These are phyloP conservation scores for Silene conica DNA, from an alignment of 148 eudicot genomes.

Conservation along the genomic window DNA sequence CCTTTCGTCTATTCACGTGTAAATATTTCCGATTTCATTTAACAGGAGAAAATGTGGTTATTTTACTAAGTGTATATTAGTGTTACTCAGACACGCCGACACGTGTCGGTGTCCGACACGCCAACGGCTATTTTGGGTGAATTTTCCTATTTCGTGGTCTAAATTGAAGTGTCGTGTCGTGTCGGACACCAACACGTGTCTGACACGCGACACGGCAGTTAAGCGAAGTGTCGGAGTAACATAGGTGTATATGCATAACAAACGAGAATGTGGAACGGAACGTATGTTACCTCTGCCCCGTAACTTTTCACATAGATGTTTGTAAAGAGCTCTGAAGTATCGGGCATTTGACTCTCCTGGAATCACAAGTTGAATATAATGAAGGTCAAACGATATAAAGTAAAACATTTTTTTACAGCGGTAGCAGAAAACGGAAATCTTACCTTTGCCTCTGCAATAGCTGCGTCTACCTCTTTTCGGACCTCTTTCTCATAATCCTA, in stretches of 20 bases:
- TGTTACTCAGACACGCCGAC: no score
- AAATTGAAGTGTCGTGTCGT: no score
- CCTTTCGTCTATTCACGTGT: neutral
- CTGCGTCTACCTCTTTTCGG: conserved; percentile 51
- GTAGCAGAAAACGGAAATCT: neutral
- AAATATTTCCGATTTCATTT: neutral
- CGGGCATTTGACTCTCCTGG: conserved; percentile 96
- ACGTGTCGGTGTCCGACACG: no score
- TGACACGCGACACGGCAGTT: no score
- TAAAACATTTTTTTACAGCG: no score
- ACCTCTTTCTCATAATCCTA: conserved; percentile 61
- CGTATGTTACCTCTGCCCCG: conserved; percentile 65
- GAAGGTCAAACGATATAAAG: neutral
- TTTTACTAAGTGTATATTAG: neutral
- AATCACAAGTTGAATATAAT: conserved; percentile 12
- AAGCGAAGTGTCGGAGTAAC: no score
- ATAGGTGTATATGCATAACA: neutral
- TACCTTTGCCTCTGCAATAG: conserved; percentile 61
- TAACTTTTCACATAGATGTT: conserved; percentile 79
- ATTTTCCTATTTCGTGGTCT: no score
- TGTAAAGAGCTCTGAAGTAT: conserved; percentile 69
- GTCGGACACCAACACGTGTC: no score
- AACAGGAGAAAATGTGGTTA: neutral
- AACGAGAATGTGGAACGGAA: neutral
- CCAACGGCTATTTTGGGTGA: no score